These are phyloP conservation scores for Candolleomyces aberdarensis DNA, from an alignment of 768 basidiomycete genomes.

Conservation along the genomic window DNA sequence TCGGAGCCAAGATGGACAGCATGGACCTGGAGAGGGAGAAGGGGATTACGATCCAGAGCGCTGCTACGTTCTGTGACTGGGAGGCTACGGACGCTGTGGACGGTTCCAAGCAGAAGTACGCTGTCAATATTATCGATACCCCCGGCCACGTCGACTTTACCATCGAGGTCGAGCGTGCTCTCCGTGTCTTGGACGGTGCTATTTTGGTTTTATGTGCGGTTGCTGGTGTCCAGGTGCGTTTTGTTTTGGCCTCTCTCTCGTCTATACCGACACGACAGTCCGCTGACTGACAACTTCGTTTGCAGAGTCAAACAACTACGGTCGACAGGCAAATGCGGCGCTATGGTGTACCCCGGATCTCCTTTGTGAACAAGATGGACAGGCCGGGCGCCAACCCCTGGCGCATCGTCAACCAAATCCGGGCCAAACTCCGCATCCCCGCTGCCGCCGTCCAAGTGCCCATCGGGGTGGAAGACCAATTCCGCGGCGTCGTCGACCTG, in stretches of 20 bases:
- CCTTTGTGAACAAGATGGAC: slow-evolving; percentile 99
- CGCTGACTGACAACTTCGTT: not conserved
- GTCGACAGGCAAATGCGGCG: slow-evolving; percentile 99
- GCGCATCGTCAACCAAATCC: slow-evolving; percentile 90
- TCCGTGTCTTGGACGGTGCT: slow-evolving; percentile 95
- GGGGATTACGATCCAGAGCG: slow-evolving; percentile 98
- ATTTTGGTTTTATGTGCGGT: slow-evolving; percentile 96
- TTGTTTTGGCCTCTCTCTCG: not conserved
- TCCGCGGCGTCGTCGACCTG: slow-evolving; percentile 90
- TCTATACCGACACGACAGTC: too few relatives aligned
- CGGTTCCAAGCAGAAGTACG: slow-evolving; percentile 73
- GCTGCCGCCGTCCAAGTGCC: slow-evolving; percentile 97
- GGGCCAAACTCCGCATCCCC: slow-evolving; percentile 85
- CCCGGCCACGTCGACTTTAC: slow-evolving; percentile 99
- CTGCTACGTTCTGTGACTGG: slow-evolving; percentile 99
- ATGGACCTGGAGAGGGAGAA: slow-evolving; percentile 99
- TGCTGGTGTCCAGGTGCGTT: slow-evolving; percentile 82
- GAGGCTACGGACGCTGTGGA: slow-evolving; percentile 60
- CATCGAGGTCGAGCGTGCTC: slow-evolving; percentile 96
- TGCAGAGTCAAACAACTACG: slow-evolving; percentile 94
- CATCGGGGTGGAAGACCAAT: slow-evolving; percentile 85
- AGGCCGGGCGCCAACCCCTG: slow-evolving; percentile 97
- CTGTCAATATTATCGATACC: slow-evolving; percentile 98
- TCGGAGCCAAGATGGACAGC: slow-evolving; percentile 99
- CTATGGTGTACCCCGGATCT: slow-evolving; percentile 92